Base-by-base conservation (phyloP, 345 rosid genomes). In the Acer negundo region DNA sequence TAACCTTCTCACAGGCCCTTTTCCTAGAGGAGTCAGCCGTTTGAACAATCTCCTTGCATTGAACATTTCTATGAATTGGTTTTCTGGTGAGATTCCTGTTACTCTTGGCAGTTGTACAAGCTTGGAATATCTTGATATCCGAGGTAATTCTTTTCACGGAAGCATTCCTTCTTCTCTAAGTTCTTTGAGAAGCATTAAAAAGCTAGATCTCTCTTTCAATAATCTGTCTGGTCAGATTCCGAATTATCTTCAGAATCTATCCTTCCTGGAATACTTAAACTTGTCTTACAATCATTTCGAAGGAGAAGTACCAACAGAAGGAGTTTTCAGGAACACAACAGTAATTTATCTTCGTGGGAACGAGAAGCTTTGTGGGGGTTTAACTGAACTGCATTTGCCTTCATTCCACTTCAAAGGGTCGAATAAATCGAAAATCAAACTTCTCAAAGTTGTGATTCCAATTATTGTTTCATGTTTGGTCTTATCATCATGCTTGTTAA, bases 151-250 rank as follows among this genome's bases (percentile, higher is more conserved):
- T 12, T 55, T 70, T 64, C 0, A 7, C 17, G 79, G 79, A 22
- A 55, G 22, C 71, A 70, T 75, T 65, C 79, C 82, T 62, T 53
- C 69, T 1, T 61, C 78, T 12, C 17, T 79, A 13, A 35, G 58
- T 68, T 38, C 70, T 46, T 51, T 79, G 28, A 47, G 38, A 79
- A 26, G 82, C 20, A 20, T 79, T 46, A 38, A 44, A 8, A 15
- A 38, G n/a, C 40, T 80, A 15, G 66, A 70, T 62, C 79, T 80
- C 42, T 71, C 76, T 61, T 10, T 16, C 51, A 75, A 76, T 67
- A 80, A 75, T 11, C 22, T 71, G 44, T 76, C 80, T 0, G 23
- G 76, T 13, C 59, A 62, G 38, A 76, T 80, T 65, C 77, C 64
- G 1, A 35, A 24, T 0, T 71, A 1, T 65, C 28, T 71, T 17